A percentile compares a stretch with the other conserved stretches of the same genome.
These are phyloP conservation scores for Prorocentrum cordatum DNA, from an alignment of 169 alveolate species.

Conservation along the genomic window DNA sequence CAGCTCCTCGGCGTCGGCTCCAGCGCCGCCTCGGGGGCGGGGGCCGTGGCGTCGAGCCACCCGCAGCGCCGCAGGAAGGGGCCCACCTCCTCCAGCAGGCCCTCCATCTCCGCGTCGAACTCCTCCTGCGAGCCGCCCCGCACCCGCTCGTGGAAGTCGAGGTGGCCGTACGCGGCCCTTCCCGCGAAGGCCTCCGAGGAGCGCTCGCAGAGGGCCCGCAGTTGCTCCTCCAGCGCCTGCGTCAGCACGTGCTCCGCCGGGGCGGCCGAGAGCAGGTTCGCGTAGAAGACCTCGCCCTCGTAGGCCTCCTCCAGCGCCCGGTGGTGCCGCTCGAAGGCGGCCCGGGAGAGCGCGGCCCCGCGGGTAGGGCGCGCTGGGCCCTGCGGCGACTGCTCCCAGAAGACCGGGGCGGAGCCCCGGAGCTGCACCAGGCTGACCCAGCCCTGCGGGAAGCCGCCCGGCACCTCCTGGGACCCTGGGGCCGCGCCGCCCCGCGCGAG, in stretches of 20 bases:
- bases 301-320: too few relatives aligned
- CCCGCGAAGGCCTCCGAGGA: too few relatives aligned
- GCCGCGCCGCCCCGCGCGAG: neutral
- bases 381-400: slow-evolving; percentile 90
- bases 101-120: too few relatives aligned
- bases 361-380: slow-evolving; percentile 76
- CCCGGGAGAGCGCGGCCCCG: slow-evolving; percentile 70
- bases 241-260: too few relatives aligned
- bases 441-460: neutral
- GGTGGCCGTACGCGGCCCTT: too few relatives aligned
- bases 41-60: neutral
- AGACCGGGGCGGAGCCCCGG: slow-evolving; percentile 94
- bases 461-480: neutral
- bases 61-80: neutral
- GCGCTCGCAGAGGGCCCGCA: too few relatives aligned
- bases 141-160: too few relatives aligned
- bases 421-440: slow-evolving; percentile 59
- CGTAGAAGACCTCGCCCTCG: too few relatives aligned
- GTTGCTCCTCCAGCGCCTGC: too few relatives aligned
- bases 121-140: too few relatives aligned
- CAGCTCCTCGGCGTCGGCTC: neutral
- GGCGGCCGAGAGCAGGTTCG: too few relatives aligned
- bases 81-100: too few relatives aligned
- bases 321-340: slow-evolving; percentile 76
- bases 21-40: neutral